These are phyloP conservation scores for Trypanosomatidae sp. DNA, from an alignment of 208 protist genomes.

Conservation along the genomic window DNA sequence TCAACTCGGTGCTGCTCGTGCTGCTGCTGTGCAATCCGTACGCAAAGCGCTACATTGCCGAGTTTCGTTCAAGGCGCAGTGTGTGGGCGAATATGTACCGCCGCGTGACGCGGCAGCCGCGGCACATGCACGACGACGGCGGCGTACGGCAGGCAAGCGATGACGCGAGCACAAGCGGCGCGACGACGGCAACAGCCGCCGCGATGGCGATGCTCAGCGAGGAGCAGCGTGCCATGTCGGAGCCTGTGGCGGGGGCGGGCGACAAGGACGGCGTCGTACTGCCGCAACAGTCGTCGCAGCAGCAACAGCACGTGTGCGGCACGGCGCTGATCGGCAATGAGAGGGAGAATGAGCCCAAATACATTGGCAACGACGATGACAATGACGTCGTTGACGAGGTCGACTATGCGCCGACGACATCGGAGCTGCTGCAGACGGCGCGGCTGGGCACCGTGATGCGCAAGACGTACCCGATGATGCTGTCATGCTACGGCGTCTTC, in stretches of 20 bases:
- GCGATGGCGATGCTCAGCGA: no score
- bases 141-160: background rate
- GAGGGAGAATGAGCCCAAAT: background rate
- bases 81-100: conserved; percentile 39
- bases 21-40: conserved; percentile 41
- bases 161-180: background rate
- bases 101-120: no score
- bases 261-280: no score
- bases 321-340: background rate
- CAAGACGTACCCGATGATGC: conserved; percentile 63
- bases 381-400: no score
- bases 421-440: conserved; percentile 46
- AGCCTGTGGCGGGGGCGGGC: no score
- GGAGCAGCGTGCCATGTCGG: no score
- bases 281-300: no score
- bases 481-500: conserved; percentile 53
- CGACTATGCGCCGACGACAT: conserved; percentile 18
- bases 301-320: background rate
- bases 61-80: conserved; percentile 44
- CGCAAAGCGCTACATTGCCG: conserved; percentile 45
- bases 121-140: background rate
- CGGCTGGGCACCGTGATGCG: conserved; percentile 49
- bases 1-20: conserved; percentile 20
- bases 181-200: background rate
- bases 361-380: no score